phyloP scores from a whole-genome alignment of 2,329 filamentous ascomycete species.

The Colletotrichum higginsianum region DNA sequence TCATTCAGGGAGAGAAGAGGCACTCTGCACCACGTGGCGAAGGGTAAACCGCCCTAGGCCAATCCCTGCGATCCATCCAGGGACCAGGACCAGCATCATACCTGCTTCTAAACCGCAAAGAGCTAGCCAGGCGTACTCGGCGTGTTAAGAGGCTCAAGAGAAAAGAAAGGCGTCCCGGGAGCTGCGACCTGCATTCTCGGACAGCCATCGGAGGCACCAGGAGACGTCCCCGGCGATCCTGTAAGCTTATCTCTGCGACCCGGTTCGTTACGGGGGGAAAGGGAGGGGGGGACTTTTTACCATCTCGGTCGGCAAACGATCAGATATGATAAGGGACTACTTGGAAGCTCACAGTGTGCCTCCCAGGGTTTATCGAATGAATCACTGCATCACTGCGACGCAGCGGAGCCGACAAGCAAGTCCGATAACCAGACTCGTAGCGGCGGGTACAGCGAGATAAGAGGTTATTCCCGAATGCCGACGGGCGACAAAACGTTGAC shows the following conservation, averaged over 20 bases:
- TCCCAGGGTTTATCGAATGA: constrained; percentile 9
- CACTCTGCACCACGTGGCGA: not conserved
- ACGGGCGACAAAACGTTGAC: not conserved
- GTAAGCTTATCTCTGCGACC: constrained; percentile 35
- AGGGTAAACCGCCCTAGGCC: not conserved
- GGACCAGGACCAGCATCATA: too few species aligned
- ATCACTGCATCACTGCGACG: constrained; percentile 19
- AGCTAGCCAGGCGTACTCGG: not conserved
- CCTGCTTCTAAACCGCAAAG: too few species aligned
- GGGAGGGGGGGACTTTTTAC: not conserved
- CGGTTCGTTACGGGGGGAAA: constrained; percentile 13
- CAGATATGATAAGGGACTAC: constrained; percentile 22
- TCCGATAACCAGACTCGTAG: not conserved
- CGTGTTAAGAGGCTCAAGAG: not conserved
- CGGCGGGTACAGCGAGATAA: constrained; percentile 18
- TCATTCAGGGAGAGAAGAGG: not conserved
- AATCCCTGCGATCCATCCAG: too few species aligned
- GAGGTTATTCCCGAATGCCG: not conserved
- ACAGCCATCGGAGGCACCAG: constrained; percentile 12
- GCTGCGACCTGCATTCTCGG: not conserved
- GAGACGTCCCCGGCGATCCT: constrained; percentile 15
- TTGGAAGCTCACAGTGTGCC: constrained; percentile 26
- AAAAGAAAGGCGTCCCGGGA: not conserved
- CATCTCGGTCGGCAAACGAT: constrained; percentile 1
- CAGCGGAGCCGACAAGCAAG: constrained; percentile 1